Evolutionary conservation across 2,329 filamentous ascomycete genomes (phyloP).

Genomic region (Coniella vitis): DNA sequence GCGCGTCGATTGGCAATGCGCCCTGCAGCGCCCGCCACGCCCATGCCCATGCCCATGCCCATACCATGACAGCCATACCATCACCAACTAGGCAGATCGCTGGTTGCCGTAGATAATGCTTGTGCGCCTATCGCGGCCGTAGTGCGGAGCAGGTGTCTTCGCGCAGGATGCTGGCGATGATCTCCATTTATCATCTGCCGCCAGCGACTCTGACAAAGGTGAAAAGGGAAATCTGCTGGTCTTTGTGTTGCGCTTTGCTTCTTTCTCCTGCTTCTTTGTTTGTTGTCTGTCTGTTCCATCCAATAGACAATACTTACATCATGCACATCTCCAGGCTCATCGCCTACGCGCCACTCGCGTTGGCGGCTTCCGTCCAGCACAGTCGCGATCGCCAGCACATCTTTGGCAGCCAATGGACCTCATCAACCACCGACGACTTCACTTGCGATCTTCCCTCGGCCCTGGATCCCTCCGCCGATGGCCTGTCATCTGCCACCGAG

Average conservation of each 20-base stretch:
- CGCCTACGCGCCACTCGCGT: conserved; percentile 3
- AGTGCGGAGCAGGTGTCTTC: conserved; percentile 1
- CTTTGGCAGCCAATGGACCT: not conserved
- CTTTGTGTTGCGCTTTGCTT: not conserved
- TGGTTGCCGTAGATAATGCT: too few relatives aligned
- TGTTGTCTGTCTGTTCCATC: too few relatives aligned
- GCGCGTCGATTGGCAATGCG: not conserved
- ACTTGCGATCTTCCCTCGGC: conserved; percentile 12
- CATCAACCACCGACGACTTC: conserved; percentile 6
- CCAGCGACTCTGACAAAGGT: too few relatives aligned
- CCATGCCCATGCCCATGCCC: too few relatives aligned
- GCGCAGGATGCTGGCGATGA: too few relatives aligned
- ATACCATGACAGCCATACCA: too few relatives aligned
- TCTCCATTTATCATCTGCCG: too few relatives aligned
- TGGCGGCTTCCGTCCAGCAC: conserved; percentile 10
- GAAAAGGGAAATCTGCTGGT: not conserved
- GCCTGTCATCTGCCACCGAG: conserved; percentile 11
- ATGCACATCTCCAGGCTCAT: conserved; percentile 10
- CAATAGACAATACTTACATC: too few relatives aligned
- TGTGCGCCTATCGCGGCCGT: conserved; percentile 6
- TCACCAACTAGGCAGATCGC: too few relatives aligned
- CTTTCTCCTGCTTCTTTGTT: too few relatives aligned
- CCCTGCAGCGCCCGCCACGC: not conserved
- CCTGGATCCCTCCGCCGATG: conserved; percentile 14
- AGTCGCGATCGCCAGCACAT: not conserved